A percentile compares a stretch with the other conserved stretches of the same genome.
Evolutionary conservation across 2,329 filamentous ascomycete species (phyloP).

Genomic region (Ilyonectria sp.): DNA sequence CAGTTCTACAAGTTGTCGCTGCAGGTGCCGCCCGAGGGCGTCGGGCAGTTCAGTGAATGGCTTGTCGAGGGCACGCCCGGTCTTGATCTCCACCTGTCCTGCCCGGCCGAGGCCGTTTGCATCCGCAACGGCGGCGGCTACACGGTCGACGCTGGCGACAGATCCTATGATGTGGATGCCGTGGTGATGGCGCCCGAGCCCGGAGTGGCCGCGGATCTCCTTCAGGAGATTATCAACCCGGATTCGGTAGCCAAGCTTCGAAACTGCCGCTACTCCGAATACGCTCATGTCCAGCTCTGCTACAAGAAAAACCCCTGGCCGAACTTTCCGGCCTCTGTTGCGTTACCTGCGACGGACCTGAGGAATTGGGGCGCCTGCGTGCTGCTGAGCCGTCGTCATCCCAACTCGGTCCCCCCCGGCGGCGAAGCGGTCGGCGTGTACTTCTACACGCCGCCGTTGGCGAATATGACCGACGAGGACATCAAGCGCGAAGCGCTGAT

Average conservation of each 20-base stretch:
- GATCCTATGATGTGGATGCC: neutral
- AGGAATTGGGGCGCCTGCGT: slow-evolving; percentile 8
- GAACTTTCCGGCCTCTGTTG: slow-evolving; percentile 9
- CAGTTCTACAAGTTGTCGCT: slow-evolving; percentile 9
- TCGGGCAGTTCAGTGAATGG: slow-evolving; percentile 9
- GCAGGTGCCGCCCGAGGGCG: slow-evolving; percentile 3
- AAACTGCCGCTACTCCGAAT: slow-evolving; percentile 8
- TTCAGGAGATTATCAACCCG: neutral
- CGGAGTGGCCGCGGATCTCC: slow-evolving; percentile 8
- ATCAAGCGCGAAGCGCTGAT: slow-evolving; percentile 8
- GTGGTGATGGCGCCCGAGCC: slow-evolving; percentile 1
- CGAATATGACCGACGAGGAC: slow-evolving; percentile 5
- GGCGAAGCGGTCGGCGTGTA: slow-evolving; percentile 3
- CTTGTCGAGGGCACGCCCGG: slow-evolving; percentile 5
- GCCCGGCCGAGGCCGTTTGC: neutral
- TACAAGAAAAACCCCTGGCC: slow-evolving; percentile 19
- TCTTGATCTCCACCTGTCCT: slow-evolving; percentile 1
- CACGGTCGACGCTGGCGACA: slow-evolving; percentile 1
- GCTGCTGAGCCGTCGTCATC: slow-evolving; percentile 9
- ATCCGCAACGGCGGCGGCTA: slow-evolving; percentile 2
- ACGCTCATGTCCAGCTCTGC: slow-evolving; percentile 15
- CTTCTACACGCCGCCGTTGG: slow-evolving; percentile 8
- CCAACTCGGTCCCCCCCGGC: slow-evolving; percentile 4
- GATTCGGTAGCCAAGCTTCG: slow-evolving; percentile 7
- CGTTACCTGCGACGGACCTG: slow-evolving; percentile 10